Evolutionary conservation across 139 green algal species (phyloP).

Genomic region (Chlorella sp.): DNA sequence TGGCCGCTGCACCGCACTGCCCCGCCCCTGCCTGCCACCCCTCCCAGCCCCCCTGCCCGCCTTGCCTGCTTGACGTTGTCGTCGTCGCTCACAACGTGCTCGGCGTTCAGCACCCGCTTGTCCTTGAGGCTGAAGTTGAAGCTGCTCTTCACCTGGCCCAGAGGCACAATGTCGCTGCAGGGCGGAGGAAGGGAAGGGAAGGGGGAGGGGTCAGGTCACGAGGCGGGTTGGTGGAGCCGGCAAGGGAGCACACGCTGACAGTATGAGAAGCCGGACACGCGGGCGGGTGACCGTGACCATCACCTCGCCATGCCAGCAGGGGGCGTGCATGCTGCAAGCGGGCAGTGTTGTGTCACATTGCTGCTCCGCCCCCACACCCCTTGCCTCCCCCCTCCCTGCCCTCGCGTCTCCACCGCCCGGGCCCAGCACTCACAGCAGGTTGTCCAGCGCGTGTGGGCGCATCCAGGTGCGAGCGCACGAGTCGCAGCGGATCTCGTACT

Average conservation of each 20-base stretch:
- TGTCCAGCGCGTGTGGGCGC: constrained; percentile 86
- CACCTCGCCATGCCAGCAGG: neutral
- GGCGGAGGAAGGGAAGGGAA: neutral
- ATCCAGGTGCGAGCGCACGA: constrained; percentile 86
- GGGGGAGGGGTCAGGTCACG: neutral
- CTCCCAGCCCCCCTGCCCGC: neutral
- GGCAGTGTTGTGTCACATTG: neutral
- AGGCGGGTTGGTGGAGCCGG: neutral
- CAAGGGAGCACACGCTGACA: neutral
- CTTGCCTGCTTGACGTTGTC: constrained; percentile 94
- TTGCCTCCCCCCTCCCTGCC: neutral
- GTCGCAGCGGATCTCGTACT: constrained; percentile 81
- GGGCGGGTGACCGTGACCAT: no score
- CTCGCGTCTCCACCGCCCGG: neutral
- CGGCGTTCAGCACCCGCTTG: constrained; percentile 91
- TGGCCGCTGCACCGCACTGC: neutral
- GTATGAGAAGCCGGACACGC: no score
- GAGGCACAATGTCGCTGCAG: constrained; percentile 86
- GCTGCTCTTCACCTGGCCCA: constrained; percentile 72
- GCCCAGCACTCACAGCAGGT: constrained; percentile 71
- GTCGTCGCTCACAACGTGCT: constrained; percentile 85
- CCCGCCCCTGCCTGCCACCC: neutral
- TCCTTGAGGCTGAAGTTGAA: constrained; percentile 90
- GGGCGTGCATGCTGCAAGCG: neutral
- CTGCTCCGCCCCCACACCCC: no score